Percentiles rank a stretch among this genome's conserved stretches.
phyloP scores from a whole-genome alignment of 2,329 filamentous ascomycete species.

The Xylaria sp. region DNA sequence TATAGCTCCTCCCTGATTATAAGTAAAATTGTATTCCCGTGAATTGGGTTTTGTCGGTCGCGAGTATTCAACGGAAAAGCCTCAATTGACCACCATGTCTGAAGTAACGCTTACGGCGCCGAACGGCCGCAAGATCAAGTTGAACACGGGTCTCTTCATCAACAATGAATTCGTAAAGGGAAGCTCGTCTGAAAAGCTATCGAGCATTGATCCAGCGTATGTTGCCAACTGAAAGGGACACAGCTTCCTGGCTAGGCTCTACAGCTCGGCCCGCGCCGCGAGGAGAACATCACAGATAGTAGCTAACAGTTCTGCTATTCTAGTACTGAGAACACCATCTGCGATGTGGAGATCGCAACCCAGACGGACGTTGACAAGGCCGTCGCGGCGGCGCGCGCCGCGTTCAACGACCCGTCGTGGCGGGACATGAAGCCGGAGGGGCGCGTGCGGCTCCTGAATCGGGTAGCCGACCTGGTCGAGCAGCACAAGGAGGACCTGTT shows the following conservation, averaged over 20 bases:
- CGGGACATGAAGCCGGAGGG: constrained; percentile 67
- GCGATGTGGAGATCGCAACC: constrained; percentile 2
- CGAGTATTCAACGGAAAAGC: neutral
- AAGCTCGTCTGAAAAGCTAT: neutral
- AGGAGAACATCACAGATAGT: neutral
- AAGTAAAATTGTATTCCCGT: neutral
- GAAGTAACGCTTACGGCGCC: constrained; percentile 63
- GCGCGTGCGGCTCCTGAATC: constrained; percentile 69
- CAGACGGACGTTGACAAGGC: constrained; percentile 9
- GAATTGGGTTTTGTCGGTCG: neutral
- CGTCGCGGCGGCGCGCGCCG: constrained; percentile 6
- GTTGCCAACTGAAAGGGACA: neutral
- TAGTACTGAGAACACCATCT: constrained; percentile 8
- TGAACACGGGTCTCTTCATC: constrained; percentile 58
- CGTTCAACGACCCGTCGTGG: constrained; percentile 68
- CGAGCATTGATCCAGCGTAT: constrained; percentile 8
- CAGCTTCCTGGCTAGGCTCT: neutral
- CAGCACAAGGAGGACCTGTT: constrained; percentile 57
- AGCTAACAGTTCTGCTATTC: neutral
- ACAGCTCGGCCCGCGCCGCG: neutral
- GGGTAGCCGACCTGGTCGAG: constrained; percentile 70
- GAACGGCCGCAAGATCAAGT: constrained; percentile 65
- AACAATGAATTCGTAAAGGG: constrained; percentile 14
- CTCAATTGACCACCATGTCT: neutral
- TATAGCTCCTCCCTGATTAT: neutral